Conservation (phyloP, 106 monocot species). For the Chionographis japonica region DNA sequence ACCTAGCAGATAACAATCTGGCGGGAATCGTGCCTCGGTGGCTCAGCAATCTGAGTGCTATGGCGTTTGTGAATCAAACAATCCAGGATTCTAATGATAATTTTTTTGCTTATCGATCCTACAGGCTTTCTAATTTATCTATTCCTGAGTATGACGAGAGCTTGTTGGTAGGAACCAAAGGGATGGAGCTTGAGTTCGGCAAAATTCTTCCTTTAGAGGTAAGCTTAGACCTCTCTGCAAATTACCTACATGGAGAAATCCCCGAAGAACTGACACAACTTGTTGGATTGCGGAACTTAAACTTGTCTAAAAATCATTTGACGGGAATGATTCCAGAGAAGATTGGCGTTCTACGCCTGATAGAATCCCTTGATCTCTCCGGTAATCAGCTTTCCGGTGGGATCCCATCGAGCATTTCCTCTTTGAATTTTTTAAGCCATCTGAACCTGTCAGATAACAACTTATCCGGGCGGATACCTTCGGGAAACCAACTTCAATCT, state of each 20-base stretch:
- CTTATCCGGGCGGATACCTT: constrained; percentile 14
- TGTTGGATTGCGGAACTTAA: constrained; percentile 5
- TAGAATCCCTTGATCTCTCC: constrained; percentile 29
- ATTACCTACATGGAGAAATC: not conserved
- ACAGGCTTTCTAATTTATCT: too few species aligned
- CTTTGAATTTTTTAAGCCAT: not conserved
- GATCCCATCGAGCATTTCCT: constrained; percentile 15
- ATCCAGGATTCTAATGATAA: too few species aligned
- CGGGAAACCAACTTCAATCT: constrained; percentile 5
- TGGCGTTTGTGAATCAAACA: not conserved
- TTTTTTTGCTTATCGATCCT: too few species aligned
- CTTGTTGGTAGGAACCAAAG: too few species aligned
- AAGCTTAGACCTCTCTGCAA: too few species aligned
- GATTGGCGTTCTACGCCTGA: constrained; percentile 4
- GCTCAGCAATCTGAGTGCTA: constrained; percentile 3
- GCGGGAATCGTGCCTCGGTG: constrained; percentile 1
- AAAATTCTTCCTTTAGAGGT: too few species aligned
- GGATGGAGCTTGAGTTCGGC: too few species aligned
- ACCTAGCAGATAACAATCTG: constrained; percentile 8
- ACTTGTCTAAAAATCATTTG: constrained; percentile 23
- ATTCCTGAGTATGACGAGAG: too few species aligned
- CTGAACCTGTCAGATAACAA: constrained; percentile 31
- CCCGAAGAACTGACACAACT: constrained; percentile 7
- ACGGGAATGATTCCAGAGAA: constrained; percentile 19
- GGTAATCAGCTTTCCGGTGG: constrained; percentile 12